These are phyloP conservation scores for Rehmannia glutinosa DNA, from an alignment of 257 asterid genomes.

Conservation along the genomic window DNA sequence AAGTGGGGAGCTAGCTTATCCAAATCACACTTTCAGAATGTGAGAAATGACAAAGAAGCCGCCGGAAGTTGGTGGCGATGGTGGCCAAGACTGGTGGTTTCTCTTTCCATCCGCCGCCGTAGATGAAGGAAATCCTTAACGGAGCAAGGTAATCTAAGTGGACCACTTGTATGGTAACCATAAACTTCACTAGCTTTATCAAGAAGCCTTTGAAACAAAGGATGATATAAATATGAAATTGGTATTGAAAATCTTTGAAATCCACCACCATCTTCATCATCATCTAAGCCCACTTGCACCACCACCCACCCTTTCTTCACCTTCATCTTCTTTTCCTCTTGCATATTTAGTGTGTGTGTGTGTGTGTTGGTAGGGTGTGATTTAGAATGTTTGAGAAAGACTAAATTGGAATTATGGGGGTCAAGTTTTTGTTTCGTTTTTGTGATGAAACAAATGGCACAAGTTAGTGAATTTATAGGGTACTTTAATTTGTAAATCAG, in stretches of 20 bases:
- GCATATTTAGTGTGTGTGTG: background rate
- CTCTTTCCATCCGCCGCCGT: background rate
- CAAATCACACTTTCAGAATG: too few species aligned
- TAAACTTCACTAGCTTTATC: background rate
- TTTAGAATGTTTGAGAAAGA: background rate
- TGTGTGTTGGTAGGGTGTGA: too few species aligned
- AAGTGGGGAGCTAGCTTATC: too few species aligned
- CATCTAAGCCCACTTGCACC: slow-evolving; percentile 26
- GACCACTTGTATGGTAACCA: background rate
- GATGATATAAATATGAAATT: background rate
- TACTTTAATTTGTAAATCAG: too few species aligned
- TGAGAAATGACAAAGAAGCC: background rate
- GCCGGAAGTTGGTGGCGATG: background rate
- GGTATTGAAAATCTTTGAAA: background rate
- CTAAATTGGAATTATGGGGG: background rate
- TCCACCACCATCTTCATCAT: slow-evolving; percentile 17
- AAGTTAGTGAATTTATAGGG: background rate
- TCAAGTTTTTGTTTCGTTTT: background rate
- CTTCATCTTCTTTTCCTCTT: background rate
- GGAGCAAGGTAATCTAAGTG: background rate
- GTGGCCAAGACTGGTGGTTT: background rate
- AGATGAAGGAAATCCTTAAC: background rate
- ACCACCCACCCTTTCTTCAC: background rate
- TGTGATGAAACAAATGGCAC: background rate
- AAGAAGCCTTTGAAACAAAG: background rate